Evolutionary conservation across 805 yeast genomes (phyloP).

Genomic region (Metschnikowia continentalis): DNA sequence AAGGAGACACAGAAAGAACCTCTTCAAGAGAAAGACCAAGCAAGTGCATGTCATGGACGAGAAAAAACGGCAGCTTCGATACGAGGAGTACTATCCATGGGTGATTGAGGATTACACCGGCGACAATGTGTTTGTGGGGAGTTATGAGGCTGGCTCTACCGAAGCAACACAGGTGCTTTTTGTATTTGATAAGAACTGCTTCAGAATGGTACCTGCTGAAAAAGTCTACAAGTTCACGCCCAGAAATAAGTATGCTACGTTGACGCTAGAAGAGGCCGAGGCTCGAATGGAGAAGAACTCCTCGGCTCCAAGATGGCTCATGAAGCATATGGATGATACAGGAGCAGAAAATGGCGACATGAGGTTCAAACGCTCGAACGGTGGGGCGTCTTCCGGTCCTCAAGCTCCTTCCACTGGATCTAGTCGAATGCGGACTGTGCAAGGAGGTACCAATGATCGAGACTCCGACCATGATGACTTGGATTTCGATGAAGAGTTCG

Average conservation of each 20-base stretch:
- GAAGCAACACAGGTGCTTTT: slow-evolving; percentile 78
- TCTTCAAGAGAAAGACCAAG: slow-evolving; percentile 74
- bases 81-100: slow-evolving; percentile 98
- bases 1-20: slow-evolving; percentile 50
- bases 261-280: slow-evolving; percentile 95
- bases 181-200: slow-evolving; percentile 81
- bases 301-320: slow-evolving; percentile 88
- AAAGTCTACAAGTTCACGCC: slow-evolving; percentile 92
- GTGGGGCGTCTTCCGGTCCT: slow-evolving; percentile 5
- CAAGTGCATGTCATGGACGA: slow-evolving; percentile 82
- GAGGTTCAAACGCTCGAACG: slow-evolving; percentile 36
- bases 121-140: slow-evolving; percentile 90
- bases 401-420: slow-evolving; percentile 4
- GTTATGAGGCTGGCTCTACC: slow-evolving; percentile 84
- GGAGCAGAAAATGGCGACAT: slow-evolving; percentile 42
- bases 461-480: slow-evolving; percentile 87
- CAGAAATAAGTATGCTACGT: slow-evolving; percentile 86
- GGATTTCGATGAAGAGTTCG: slow-evolving; percentile 95
- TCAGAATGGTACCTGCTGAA: slow-evolving; percentile 92
- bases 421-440: slow-evolving; percentile 36
- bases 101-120: slow-evolving; percentile 96
- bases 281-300: slow-evolving; percentile 80
- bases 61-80: slow-evolving; percentile 74
- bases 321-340: slow-evolving; percentile 78
- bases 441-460: slow-evolving; percentile 45